These are phyloP conservation scores for Aphanomyces stellatus DNA, from an alignment of 352 stramenopile species.

Conservation along the genomic window DNA sequence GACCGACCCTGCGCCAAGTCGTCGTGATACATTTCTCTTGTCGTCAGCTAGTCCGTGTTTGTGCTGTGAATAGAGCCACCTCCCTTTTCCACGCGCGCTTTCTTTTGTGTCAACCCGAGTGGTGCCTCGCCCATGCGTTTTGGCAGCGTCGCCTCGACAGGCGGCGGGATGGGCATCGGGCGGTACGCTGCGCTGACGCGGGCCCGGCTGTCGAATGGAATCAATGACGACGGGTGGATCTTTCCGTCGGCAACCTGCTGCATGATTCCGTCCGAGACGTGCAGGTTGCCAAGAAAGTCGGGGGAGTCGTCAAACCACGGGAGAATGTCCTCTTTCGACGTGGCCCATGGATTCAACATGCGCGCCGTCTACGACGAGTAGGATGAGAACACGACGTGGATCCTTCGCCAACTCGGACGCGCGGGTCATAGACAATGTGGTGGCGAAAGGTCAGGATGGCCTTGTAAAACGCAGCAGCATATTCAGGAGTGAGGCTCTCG, in stretches of 20 bases:
- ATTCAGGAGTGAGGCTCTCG: conserved; percentile 32
- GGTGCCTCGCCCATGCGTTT: neutral
- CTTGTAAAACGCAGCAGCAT: conserved; percentile 37
- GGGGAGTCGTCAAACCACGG: conserved; percentile 43
- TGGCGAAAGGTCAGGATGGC: conserved; percentile 83
- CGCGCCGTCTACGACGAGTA: neutral
- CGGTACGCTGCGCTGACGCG: neutral
- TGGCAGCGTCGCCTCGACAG: neutral
- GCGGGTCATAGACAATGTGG: conserved; percentile 80
- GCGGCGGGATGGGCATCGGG: neutral
- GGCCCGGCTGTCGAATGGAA: neutral
- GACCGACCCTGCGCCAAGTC: neutral
- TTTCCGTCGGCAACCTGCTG: neutral
- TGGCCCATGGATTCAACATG: neutral
- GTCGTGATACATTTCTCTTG: too few species aligned
- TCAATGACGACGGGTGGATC: neutral
- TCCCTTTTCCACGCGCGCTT: neutral
- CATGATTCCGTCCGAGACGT: conserved; percentile 31
- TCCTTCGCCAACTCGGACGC: conserved; percentile 34
- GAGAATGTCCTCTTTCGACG: conserved; percentile 31
- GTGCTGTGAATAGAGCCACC: neutral
- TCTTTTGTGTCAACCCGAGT: neutral
- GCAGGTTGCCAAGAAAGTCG: conserved; percentile 58
- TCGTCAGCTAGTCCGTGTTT: neutral
- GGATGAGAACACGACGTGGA: neutral